Base-by-base conservation (phyloP, 2,329 filamentous ascomycete genomes). In the Chaetomium globosum region DNA sequence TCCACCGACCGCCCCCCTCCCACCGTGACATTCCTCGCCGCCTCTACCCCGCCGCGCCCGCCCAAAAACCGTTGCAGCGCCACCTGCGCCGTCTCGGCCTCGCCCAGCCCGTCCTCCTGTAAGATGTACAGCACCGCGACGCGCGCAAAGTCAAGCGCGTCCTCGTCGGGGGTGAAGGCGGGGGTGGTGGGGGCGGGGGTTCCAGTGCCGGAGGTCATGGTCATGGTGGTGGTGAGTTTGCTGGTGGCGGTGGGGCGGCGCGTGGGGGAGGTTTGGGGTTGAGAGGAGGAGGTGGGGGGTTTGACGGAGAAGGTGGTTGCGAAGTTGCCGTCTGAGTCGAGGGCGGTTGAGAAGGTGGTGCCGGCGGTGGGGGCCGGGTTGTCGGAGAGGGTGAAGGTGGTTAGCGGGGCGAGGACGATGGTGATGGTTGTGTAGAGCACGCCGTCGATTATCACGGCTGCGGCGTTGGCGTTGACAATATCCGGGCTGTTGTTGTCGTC, bases 71-170 rank as follows among this genome's bases (percentile, higher is more conserved):
- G 75, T 72, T 88, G 83, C 13, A 89, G 76, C 3, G 75, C 72
- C 8, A 75, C 77, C 72, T 89, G 87, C 0, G 86, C 85, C 6
- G 75, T 75, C 55, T 83, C 80, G 0, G 87, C 87, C 48, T 79
- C 77, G 36, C 78, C 74, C 1, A 87, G 70, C 5, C 75, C 78
- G 64, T 84, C 76, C 69, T 86, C 76, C 71, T 89, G 85, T 2
- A 89, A 77, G 30, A 90, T 79, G 68, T 81, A 89, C 19, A 90
- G 78, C 2, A 90, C 83, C 0, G 82, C 82, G 2, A 88, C 81
- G 3, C 87, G 81, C 0, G 86, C 83, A 76, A 90, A 90, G 71
- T 90, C 87, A 1, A 88, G 76, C 0, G 82, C 80, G 58, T 85
- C 79, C 63, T 87, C 80, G 0, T 84, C 85, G 13, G 86, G 77